These are phyloP conservation scores for Neoscytalidium dimidiatum DNA, from an alignment of 2,329 filamentous ascomycete species.

Conservation along the genomic window DNA sequence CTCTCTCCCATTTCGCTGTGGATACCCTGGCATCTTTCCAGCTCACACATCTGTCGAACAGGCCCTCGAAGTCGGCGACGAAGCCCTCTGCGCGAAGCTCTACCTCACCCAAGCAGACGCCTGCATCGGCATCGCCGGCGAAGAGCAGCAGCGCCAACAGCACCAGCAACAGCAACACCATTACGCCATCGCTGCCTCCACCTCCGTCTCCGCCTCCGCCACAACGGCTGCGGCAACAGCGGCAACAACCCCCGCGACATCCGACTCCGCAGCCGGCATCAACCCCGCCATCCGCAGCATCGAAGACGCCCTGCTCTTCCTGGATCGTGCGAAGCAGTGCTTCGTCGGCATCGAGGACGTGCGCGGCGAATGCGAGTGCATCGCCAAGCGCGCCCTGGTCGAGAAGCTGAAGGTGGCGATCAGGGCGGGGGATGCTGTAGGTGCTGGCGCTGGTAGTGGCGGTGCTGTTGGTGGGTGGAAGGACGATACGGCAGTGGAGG, in stretches of 20 bases:
- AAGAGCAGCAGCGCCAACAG: conserved; percentile 28
- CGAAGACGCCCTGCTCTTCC: conserved; percentile 35
- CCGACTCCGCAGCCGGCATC: conserved; percentile 24
- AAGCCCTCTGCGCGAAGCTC: conserved; percentile 62
- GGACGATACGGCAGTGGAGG: conserved; percentile 31
- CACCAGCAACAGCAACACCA: conserved; percentile 21
- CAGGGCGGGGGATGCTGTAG: not conserved
- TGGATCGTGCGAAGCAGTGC: conserved; percentile 38
- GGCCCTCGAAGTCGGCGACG: conserved; percentile 67
- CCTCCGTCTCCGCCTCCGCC: not conserved
- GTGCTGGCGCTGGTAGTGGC: not conserved
- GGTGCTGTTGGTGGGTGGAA: not conserved
- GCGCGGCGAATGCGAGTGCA: conserved; percentile 72
- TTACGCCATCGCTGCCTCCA: not conserved
- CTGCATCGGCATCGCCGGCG: conserved; percentile 74
- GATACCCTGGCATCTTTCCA: too few species aligned
- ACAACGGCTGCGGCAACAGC: conserved; percentile 15
- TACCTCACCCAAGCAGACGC: conserved; percentile 75
- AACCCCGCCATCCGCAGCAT: conserved; percentile 23
- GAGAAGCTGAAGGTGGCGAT: conserved; percentile 64
- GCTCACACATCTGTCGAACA: conserved; percentile 20
- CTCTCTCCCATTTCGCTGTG: not conserved
- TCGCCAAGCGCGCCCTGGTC: conserved; percentile 79
- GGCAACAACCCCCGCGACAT: conserved; percentile 24
- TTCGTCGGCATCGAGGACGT: conserved; percentile 70